phyloP scores from a whole-genome alignment of 169 alveolate genomes.

The Plasmodium yoelii region DNA sequence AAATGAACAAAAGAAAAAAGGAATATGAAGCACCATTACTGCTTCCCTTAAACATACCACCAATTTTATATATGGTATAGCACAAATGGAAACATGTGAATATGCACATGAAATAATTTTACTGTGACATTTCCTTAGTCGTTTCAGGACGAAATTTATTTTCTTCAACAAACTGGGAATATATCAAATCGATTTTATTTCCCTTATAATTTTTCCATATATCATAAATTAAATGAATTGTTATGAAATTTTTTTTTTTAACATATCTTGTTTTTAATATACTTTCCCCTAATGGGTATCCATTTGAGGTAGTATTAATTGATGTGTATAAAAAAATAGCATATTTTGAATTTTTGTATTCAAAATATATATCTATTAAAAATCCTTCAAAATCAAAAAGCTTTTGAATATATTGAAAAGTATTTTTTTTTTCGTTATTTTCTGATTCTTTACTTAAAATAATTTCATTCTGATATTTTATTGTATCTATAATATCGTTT shows the following conservation, averaged over 20 bases:
- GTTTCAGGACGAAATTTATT: no score
- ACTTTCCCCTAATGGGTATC: constrained; percentile 67
- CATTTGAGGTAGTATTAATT: constrained; percentile 51
- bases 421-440: background rate
- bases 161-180: constrained; percentile 24
- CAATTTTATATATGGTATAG: no score
- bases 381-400: constrained; percentile 72
- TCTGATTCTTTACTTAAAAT: background rate
- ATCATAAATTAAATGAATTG: constrained; percentile 37
- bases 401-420: constrained; percentile 37
- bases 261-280: constrained; percentile 54
- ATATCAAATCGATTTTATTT: constrained; percentile 31
- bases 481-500: constrained; percentile 30
- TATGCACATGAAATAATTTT: no score
- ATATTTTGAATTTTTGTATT: constrained; percentile 26
- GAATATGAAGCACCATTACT: no score
- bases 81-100: no score
- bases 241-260: constrained; percentile 20
- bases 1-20: no score
- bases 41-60: no score
- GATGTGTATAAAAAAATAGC: constrained; percentile 65
- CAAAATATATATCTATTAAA: constrained; percentile 66
- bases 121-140: no score
- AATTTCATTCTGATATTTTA: constrained; percentile 19
- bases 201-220: constrained; percentile 40